A percentile compares a stretch with the other conserved stretches of the same genome.
Conservation (phyloP, 805 yeast species). For the Debaryomyces maramus region DNA sequence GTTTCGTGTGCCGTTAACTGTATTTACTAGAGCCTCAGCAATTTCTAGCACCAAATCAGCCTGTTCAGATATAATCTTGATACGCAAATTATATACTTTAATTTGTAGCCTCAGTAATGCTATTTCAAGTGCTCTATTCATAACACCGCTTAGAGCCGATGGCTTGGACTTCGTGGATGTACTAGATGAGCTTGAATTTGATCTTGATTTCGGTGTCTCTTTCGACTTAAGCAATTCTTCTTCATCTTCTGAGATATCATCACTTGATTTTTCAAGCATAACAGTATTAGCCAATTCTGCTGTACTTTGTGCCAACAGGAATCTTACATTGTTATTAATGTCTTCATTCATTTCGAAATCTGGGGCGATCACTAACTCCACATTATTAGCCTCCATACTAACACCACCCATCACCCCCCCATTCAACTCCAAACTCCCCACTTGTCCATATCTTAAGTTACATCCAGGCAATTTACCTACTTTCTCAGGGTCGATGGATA, state of each 20-base stretch:
- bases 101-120: slow-evolving; percentile 63
- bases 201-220: neutral
- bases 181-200: slow-evolving; percentile 10
- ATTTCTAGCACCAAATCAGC: slow-evolving; percentile 33
- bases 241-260: slow-evolving; percentile 14
- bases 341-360: slow-evolving; percentile 30
- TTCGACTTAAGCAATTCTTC: neutral
- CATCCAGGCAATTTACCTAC: slow-evolving; percentile 64
- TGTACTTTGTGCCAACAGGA: slow-evolving; percentile 69
- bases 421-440: slow-evolving; percentile 54
- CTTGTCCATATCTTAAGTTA: slow-evolving; percentile 58
- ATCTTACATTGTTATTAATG: slow-evolving; percentile 35
- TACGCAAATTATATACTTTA: slow-evolving; percentile 43
- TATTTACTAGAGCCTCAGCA: slow-evolving; percentile 32
- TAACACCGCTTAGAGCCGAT: slow-evolving; percentile 53
- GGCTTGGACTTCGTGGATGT: slow-evolving; percentile 22
- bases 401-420: slow-evolving; percentile 75
- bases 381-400: slow-evolving; percentile 54
- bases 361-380: slow-evolving; percentile 46
- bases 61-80: slow-evolving; percentile 51
- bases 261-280: slow-evolving; percentile 33
- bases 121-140: slow-evolving; percentile 64
- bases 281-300: slow-evolving; percentile 69
- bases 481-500: slow-evolving; percentile 71
- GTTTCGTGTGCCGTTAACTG: slow-evolving; percentile 49